phyloP scores from a whole-genome alignment of 139 green algal genomes.

The Chlorella sp. region DNA sequence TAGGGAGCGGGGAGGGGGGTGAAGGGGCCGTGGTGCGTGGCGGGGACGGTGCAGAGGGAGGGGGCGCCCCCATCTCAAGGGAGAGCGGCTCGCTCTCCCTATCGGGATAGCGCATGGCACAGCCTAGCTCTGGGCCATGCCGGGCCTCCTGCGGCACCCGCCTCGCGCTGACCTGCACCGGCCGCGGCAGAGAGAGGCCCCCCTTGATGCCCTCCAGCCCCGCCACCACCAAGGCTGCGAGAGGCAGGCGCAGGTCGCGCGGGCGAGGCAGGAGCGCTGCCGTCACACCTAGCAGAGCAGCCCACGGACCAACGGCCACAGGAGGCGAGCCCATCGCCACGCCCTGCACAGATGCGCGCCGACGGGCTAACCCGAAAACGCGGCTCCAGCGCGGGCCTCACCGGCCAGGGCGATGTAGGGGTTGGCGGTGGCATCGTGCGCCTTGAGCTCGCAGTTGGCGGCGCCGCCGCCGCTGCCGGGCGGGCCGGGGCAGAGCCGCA shows the following conservation, averaged over 20 bases:
- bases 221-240: conserved; percentile 42
- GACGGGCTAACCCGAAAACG: neutral
- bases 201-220: conserved; percentile 51
- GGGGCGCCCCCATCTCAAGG: too few species aligned
- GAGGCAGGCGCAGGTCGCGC: neutral
- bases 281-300: neutral
- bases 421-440: conserved; percentile 61
- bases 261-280: neutral
- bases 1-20: too few species aligned
- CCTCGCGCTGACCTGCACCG: too few species aligned
- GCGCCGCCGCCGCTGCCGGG: neutral
- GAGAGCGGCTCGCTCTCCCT: too few species aligned
- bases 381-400: neutral
- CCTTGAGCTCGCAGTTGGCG: conserved; percentile 58
- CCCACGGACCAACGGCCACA: neutral
- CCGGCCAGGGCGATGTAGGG: conserved; percentile 63
- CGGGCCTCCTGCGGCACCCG: too few species aligned
- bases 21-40: too few species aligned
- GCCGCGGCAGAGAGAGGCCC: conserved; percentile 21
- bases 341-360: neutral
- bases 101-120: too few species aligned
- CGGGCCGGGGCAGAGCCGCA: conserved; percentile 34
- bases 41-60: too few species aligned
- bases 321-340: too few species aligned
- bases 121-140: too few species aligned